These are phyloP conservation scores for Tylopilus vinaceipallidus DNA, from an alignment of 768 basidiomycete species.

Conservation along the genomic window DNA sequence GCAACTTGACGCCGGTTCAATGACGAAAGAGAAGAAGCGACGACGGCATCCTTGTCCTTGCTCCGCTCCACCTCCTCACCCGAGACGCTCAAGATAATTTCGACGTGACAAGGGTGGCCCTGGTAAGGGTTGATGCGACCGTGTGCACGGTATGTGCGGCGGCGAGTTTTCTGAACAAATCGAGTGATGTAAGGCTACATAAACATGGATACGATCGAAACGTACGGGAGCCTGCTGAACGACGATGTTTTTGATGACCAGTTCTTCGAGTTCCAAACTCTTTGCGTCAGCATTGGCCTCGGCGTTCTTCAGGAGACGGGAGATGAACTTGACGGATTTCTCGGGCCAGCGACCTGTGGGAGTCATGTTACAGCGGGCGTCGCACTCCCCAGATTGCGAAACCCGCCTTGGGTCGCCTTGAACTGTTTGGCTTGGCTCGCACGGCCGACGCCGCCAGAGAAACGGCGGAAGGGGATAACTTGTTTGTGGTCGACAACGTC, in stretches of 20 bases:
- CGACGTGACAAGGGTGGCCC: conserved; percentile 95
- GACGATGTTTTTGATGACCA: conserved; percentile 93
- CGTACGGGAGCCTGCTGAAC: conserved; percentile 97
- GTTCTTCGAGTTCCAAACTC: conserved; percentile 89
- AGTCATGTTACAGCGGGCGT: neutral
- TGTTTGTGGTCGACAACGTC: conserved; percentile 97
- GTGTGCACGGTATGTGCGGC: conserved; percentile 97
- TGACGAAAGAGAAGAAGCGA: conserved; percentile 50
- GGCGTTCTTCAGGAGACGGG: conserved; percentile 95
- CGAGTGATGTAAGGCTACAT: conserved; percentile 2
- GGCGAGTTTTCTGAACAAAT: conserved; percentile 84
- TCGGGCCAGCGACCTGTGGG: conserved; percentile 96
- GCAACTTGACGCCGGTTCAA: conserved; percentile 86
- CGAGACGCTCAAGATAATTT: conserved; percentile 82
- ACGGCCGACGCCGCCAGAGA: conserved; percentile 92
- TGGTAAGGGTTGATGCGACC: conserved; percentile 99
- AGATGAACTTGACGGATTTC: conserved; percentile 96
- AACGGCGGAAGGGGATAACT: conserved; percentile 94
- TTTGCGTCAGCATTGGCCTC: conserved; percentile 99
- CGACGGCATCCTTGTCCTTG: conserved; percentile 71
- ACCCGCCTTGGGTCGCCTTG: conserved; percentile 91
- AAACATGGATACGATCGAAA: conserved; percentile 15
- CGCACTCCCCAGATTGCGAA: neutral
- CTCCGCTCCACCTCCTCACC: conserved; percentile 88
- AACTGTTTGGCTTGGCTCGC: conserved; percentile 95